Base-by-base conservation (phyloP, 352 stramenopile genomes). In the Phytophthora quininea region DNA sequence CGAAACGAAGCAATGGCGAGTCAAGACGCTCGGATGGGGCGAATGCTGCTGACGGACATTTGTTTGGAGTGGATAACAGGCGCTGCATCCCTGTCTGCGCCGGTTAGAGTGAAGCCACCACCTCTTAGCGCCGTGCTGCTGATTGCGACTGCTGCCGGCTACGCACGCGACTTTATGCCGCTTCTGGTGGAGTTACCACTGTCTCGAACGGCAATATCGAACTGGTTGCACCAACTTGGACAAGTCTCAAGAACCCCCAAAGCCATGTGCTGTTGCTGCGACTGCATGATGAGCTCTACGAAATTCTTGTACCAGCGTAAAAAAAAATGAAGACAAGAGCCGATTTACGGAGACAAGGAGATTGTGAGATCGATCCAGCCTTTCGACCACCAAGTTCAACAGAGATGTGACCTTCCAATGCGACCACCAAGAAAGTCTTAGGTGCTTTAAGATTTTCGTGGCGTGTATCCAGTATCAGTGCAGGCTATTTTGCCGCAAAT, bases 31-130 rank as follows among this genome's bases (percentile, higher is more conserved):
- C 37, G 19, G 27, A 30, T 7, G 4, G 19, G 57, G 8, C 27
- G 46, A 6, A 7, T 43, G 19, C 59, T 73, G 27, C 59, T 77
- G 6, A 64, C 58, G 4, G 50, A 71, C 1, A 29, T 77, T 15
- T 71, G 64, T 47, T 24, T 57, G 10, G 63, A 66, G 15, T 66
- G 60, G 64, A 24, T 66, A 6, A 29, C 31, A 3, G 33, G 14
- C 24, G 11, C 62, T 19, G 42, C 31, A 9, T 49, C 29, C 42
- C 3, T 40, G 9, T 40, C 19, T 8, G 14, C 47, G 11, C 7
- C 35, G 6, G 35, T 7, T 24, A n/a, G 24, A 57, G 3, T 40
- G 2, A 30, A 43, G 1, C 30, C 12, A 27, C 2, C 56, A 8
- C 24, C 50, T 15, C 42, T 62, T 10, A 19, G 40, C 5, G 55